phyloP scores from a whole-genome alignment of 129 eudicot species.

The Escallonia rubra region DNA sequence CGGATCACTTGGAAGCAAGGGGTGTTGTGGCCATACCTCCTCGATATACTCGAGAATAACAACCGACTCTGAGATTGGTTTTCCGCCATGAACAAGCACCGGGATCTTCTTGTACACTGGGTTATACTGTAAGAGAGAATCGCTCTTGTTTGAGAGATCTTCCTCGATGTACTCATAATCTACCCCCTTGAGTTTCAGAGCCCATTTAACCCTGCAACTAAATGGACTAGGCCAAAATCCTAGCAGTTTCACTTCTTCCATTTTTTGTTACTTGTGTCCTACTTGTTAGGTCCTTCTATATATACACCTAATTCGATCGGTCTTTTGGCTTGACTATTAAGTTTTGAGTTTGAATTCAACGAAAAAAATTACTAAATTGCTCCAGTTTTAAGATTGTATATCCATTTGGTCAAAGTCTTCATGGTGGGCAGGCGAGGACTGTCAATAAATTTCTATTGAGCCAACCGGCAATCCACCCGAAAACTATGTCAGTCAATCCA shows the following conservation, averaged over 20 bases:
- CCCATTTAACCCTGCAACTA: constrained; percentile 22
- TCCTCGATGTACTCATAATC: constrained; percentile 18
- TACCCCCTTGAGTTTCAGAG: constrained; percentile 28
- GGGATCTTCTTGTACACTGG: constrained; percentile 18
- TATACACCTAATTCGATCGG: background rate
- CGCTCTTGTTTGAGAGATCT: constrained; percentile 16
- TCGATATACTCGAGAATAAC: constrained; percentile 24
- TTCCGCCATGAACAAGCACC: constrained; percentile 19
- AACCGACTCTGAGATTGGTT: constrained; percentile 10
- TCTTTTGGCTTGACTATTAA: no score
- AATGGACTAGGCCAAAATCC: constrained; percentile 28
- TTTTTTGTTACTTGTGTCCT: background rate
- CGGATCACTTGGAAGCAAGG: constrained; percentile 8
- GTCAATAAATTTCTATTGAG: no score
- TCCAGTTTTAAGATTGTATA: background rate
- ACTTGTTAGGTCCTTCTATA: background rate
- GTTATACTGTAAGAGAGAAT: constrained; percentile 2
- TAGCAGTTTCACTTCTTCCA: constrained; percentile 29
- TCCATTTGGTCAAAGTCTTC: background rate
- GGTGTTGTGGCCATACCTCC: constrained; percentile 8
- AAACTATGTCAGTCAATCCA: background rate
- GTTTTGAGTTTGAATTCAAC: no score
- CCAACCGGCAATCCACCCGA: background rate
- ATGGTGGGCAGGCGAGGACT: no score
- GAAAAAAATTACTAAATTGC: background rate